Evolutionary conservation across 371 early-diverging fungal species (phyloP), one percentile per base, ranked within the genome.

Genomic region (Catenaria anguillulae): DNA sequence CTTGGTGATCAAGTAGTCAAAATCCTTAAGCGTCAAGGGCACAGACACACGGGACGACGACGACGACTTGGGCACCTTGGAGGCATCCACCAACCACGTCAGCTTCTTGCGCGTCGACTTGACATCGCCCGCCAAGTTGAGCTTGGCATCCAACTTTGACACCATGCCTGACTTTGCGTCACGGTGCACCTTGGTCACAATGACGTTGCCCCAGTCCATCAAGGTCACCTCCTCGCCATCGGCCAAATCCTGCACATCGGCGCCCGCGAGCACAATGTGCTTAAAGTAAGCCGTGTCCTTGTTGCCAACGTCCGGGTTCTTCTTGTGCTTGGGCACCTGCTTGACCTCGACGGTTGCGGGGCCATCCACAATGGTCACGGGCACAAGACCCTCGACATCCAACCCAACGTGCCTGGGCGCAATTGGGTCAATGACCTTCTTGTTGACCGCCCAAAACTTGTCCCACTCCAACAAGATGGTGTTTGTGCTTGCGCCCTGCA

Each of bases 141-240:
- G 77, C 60, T 80, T 79, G 61, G 84, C 69, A 33, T 75, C 74
- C 33, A 87, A 68, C 37, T 62, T 60, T 0, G 71, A 75, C 2
- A 84, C 85, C 0, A 68, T 52, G 17, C 76, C 76, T 58, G 67
- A 66, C 0, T 1, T 12, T 6, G 65, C 67, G 40, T 76, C 72
- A 46, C 70, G 71, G 59, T 73, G 75, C 61, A 83, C 76, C 65
- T 78, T 75, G 46, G 72, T 64, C 60, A 99, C 87, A 72, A 96
- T 84, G 23, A 88, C 94, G 73, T 99, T 99, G 63, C 99, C 98
- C 93, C 97, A 98, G 77, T 98, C 97, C 99, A 99, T 99, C 60
- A 99, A 76, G 17, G 99, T 99, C 64, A 97, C 73, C 76, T 99
- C 99, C 76, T 99, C 99, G 60, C 81, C 84, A 1, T 78, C 68